Conservation (phyloP, 108 stramenopile genomes). For the Chaetoceros muelleri region DNA sequence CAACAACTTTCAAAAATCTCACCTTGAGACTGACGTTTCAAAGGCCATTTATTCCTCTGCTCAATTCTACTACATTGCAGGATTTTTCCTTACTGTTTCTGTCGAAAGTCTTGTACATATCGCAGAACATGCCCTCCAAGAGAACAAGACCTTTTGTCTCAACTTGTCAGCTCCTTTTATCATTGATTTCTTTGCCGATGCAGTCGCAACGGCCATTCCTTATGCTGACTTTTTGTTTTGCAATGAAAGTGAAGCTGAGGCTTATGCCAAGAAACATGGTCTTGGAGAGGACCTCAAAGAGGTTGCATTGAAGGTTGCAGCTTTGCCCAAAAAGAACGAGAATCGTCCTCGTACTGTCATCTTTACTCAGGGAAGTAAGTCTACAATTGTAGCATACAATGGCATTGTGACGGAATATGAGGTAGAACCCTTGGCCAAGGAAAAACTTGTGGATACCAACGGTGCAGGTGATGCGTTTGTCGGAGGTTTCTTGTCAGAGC, state of each 20-base stretch:
- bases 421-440: conserved; percentile 72
- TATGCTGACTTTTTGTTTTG: conserved; percentile 97
- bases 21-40: conserved; percentile 86
- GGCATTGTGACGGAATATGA: conserved; percentile 85
- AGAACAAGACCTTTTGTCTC: conserved; percentile 89
- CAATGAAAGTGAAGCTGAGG: conserved; percentile 97
- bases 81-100: conserved; percentile 98
- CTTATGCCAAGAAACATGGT: conserved; percentile 91
- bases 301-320: conserved; percentile 84
- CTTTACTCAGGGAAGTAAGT: conserved; percentile 94
- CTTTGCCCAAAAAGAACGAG: conserved; percentile 79
- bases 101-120: conserved; percentile 84
- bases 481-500: conserved; percentile 92
- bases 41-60: conserved; percentile 86
- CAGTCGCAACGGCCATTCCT: conserved; percentile 83
- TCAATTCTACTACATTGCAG: conserved; percentile 89
- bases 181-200: conserved; percentile 96
- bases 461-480: conserved; percentile 99
- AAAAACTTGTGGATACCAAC: conserved; percentile 96
- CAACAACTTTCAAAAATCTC: conserved; percentile 93
- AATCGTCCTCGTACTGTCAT: conserved; percentile 82
- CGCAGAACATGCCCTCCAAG: conserved; percentile 83
- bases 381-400: conserved; percentile 89
- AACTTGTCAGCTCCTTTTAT: conserved; percentile 99
- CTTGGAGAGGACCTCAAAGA: conserved; percentile 85